Percentiles rank a stretch among this genome's conserved stretches.
These are phyloP conservation scores for Pseudocercospora pini-densiflorae DNA, from an alignment of 2,329 filamentous ascomycete species.

Conservation along the genomic window DNA sequence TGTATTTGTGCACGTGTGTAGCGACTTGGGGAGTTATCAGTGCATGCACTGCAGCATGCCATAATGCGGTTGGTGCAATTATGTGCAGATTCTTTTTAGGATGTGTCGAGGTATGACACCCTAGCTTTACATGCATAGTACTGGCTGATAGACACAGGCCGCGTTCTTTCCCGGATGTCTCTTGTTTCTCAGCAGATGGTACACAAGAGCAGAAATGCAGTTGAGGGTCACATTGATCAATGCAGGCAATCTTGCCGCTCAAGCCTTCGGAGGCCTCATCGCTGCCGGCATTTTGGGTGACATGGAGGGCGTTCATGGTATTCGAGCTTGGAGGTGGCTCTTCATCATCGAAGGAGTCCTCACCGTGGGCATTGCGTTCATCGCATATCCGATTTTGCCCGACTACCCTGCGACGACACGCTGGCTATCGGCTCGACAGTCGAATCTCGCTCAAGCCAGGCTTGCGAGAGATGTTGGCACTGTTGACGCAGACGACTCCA, in stretches of 20 bases:
- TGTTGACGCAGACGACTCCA: slow-evolving; percentile 5
- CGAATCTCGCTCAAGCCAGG: slow-evolving; percentile 12
- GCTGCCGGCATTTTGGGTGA: slow-evolving; percentile 39
- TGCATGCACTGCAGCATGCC: slow-evolving; percentile 40
- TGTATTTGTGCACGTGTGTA: slow-evolving; percentile 47
- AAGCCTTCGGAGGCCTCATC: slow-evolving; percentile 47
- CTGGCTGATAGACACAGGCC: slow-evolving; percentile 5
- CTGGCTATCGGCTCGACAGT: slow-evolving; percentile 43
- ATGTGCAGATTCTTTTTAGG: slow-evolving; percentile 29
- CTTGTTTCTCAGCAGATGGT: slow-evolving; percentile 43
- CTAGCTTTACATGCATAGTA: neutral
- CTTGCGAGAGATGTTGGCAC: slow-evolving; percentile 16
- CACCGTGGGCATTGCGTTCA: slow-evolving; percentile 12
- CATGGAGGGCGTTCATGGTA: slow-evolving; percentile 43
- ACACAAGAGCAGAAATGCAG: slow-evolving; percentile 45
- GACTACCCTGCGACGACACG: slow-evolving; percentile 43
- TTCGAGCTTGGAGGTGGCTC: slow-evolving; percentile 47
- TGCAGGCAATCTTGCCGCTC: slow-evolving; percentile 46
- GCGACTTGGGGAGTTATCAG: slow-evolving; percentile 47
- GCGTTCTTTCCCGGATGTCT: slow-evolving; percentile 44
- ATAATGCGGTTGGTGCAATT: slow-evolving; percentile 27
- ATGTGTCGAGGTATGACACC: slow-evolving; percentile 4
- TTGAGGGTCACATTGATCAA: slow-evolving; percentile 45
- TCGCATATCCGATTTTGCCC: slow-evolving; percentile 22
- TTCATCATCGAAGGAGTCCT: slow-evolving; percentile 39